Evolutionary conservation across 768 basidiomycete genomes (phyloP).

Genomic region (Boletus rufocinnamomeus): DNA sequence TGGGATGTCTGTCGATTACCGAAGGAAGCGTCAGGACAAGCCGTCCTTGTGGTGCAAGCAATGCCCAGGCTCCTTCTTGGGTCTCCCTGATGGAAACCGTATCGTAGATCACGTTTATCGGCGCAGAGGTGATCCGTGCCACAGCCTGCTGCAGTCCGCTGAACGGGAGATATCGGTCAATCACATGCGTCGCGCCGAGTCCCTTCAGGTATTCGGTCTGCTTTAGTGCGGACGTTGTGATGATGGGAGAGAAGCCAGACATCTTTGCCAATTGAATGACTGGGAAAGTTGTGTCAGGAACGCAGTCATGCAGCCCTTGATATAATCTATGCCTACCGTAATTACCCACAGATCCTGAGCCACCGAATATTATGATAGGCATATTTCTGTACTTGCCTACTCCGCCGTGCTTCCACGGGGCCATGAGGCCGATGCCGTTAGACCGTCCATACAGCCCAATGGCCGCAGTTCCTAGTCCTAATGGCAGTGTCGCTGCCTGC

Average conservation of each 20-base stretch:
- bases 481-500: slow-evolving; percentile 49
- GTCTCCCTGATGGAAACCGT: slow-evolving; percentile 41
- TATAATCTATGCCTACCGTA: slow-evolving; percentile 38
- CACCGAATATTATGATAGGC: slow-evolving; percentile 51
- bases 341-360: slow-evolving; percentile 52
- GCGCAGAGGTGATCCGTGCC: slow-evolving; percentile 39
- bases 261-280: slow-evolving; percentile 43
- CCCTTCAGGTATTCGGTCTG: slow-evolving; percentile 37
- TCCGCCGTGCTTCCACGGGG: slow-evolving; percentile 41
- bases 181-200: slow-evolving; percentile 38
- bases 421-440: slow-evolving; percentile 44
- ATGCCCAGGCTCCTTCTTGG: slow-evolving; percentile 38
- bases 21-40: slow-evolving; percentile 38
- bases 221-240: slow-evolving; percentile 38
- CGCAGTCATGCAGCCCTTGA: slow-evolving; percentile 5
- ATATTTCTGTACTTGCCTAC: slow-evolving; percentile 44
- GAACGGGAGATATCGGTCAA: slow-evolving; percentile 34
- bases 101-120: slow-evolving; percentile 41
- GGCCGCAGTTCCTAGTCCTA: slow-evolving; percentile 50
- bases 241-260: slow-evolving; percentile 42
- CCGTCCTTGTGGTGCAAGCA: slow-evolving; percentile 41
- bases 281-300: slow-evolving; percentile 25
- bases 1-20: slow-evolving; percentile 30
- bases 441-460: slow-evolving; percentile 47
- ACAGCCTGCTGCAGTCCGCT: slow-evolving; percentile 36